A percentile compares a stretch with the other conserved stretches of the same genome.
Conservation (phyloP, 2,329 filamentous ascomycete species). For the Phaeoacremonium minimum region DNA sequence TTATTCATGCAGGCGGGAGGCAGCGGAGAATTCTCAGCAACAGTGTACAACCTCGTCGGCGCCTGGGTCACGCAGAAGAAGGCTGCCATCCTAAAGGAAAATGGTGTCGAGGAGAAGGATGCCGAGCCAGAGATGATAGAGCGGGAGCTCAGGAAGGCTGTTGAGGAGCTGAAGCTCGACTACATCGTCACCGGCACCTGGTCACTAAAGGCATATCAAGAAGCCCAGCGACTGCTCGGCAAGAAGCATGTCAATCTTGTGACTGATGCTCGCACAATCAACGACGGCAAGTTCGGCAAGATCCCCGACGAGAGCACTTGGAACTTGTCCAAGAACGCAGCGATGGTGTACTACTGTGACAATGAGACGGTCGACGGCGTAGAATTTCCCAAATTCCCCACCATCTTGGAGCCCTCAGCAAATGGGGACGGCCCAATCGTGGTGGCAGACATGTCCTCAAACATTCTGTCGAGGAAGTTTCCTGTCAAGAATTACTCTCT, state of each 20-base stretch:
- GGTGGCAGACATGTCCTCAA: conserved; percentile 90
- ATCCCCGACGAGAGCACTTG: conserved; percentile 77
- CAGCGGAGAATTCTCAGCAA: conserved; percentile 78
- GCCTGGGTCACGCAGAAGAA: conserved; percentile 74
- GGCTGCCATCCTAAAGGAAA: conserved; percentile 51
- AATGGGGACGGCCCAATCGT: conserved; percentile 69
- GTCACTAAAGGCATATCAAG: conserved; percentile 84
- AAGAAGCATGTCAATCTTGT: conserved; percentile 76
- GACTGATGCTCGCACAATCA: conserved; percentile 59
- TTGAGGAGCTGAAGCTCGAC: conserved; percentile 73
- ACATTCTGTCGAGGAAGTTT: conserved; percentile 79
- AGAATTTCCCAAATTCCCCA: conserved; percentile 75
- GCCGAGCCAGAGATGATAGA: conserved; percentile 52
- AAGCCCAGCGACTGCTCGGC: conserved; percentile 74
- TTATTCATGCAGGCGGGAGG: conserved; percentile 87
- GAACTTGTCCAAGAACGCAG: conserved; percentile 64
- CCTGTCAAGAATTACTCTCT: conserved; percentile 74
- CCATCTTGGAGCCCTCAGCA: conserved; percentile 50
- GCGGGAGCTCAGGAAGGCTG: conserved; percentile 58
- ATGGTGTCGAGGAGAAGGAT: conserved; percentile 43
- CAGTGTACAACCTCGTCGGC: conserved; percentile 77
- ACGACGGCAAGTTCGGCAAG: conserved; percentile 78
- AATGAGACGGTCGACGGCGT: conserved; percentile 95
- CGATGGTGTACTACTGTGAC: conserved; percentile 85
- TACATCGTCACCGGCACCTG: conserved; percentile 89